Evolutionary conservation across 441 rosid genomes (phyloP).

Genomic region (Metrosideros polymorpha): DNA sequence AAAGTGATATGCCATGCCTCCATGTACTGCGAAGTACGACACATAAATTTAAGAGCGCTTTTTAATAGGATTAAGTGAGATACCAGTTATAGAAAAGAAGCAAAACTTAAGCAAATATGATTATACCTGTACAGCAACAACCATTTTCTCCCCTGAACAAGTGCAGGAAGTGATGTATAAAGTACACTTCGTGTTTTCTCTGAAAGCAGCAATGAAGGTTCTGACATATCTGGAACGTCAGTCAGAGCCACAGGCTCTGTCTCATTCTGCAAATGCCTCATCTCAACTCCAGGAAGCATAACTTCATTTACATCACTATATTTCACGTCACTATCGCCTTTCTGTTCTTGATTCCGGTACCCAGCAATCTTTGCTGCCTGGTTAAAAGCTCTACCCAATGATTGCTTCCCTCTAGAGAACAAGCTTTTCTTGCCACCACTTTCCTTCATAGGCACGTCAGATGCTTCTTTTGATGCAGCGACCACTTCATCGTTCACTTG

Average conservation of each 20-base stretch:
- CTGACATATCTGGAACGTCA: slow-evolving; percentile 47
- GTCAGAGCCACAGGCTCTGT: slow-evolving; percentile 23
- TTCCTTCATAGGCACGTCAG: slow-evolving; percentile 38
- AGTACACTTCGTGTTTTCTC: slow-evolving; percentile 50
- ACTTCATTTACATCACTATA: slow-evolving; percentile 22
- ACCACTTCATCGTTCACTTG: slow-evolving; percentile 29
- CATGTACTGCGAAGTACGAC: slow-evolving; percentile 56
- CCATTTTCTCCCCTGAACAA: slow-evolving; percentile 93
- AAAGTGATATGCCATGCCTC: slow-evolving; percentile 95
- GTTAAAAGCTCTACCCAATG: slow-evolving; percentile 44
- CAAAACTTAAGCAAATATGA: background rate
- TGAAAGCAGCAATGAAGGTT: slow-evolving; percentile 77
- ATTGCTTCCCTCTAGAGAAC: slow-evolving; percentile 65
- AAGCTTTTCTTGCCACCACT: slow-evolving; percentile 44
- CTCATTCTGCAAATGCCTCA: slow-evolving; percentile 33
- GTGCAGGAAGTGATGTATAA: slow-evolving; percentile 74
- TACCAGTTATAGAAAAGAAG: background rate
- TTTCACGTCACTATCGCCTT: slow-evolving; percentile 28
- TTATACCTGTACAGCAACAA: slow-evolving; percentile 76
- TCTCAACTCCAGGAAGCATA: slow-evolving; percentile 45
- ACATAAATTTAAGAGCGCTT: background rate
- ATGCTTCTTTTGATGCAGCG: background rate
- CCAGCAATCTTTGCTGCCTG: slow-evolving; percentile 46
- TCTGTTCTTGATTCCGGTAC: slow-evolving; percentile 35
- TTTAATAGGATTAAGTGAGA: background rate